Evolutionary conservation across 2,329 filamentous ascomycete genomes (phyloP).

Genomic region (Penicillium palitans): DNA sequence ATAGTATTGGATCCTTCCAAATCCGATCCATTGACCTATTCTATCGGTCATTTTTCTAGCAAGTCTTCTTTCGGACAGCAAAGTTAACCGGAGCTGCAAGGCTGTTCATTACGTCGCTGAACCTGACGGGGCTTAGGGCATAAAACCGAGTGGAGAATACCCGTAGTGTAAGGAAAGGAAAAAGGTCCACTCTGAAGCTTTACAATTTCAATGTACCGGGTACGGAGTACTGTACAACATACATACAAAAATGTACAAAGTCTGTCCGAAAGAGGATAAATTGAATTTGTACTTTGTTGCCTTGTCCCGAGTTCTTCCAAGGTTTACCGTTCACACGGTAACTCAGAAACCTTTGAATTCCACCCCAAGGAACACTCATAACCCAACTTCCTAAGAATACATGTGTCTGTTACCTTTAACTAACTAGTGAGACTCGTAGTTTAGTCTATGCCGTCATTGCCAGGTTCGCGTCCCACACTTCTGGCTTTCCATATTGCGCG

Average conservation of each 20-base stretch:
- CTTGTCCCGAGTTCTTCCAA: not conserved
- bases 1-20: not conserved
- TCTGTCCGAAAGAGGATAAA: constrained; percentile 19
- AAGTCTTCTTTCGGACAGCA: constrained; percentile 3
- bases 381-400: constrained; percentile 9
- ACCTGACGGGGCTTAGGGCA: constrained; percentile 16
- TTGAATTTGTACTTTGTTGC: constrained; percentile 4
- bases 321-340: not conserved
- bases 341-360: not conserved
- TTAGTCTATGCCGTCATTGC: constrained; percentile 32
- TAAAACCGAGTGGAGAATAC: constrained; percentile 26
- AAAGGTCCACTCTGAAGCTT: constrained; percentile 22
- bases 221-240: constrained; percentile 7
- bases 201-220: constrained; percentile 14
- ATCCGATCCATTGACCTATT: not conserved
- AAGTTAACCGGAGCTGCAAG: constrained; percentile 17
- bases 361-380: not conserved
- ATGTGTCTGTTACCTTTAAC: constrained; percentile 3
- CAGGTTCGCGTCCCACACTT: constrained; percentile 36
- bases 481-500: constrained; percentile 19
- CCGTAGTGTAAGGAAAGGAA: constrained; percentile 21
- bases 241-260: not conserved
- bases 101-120: constrained; percentile 22
- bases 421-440: constrained; percentile 11
- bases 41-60: not conserved